Conservation (phyloP, 2,329 filamentous ascomycete species). For the Arthroderma sp. region DNA sequence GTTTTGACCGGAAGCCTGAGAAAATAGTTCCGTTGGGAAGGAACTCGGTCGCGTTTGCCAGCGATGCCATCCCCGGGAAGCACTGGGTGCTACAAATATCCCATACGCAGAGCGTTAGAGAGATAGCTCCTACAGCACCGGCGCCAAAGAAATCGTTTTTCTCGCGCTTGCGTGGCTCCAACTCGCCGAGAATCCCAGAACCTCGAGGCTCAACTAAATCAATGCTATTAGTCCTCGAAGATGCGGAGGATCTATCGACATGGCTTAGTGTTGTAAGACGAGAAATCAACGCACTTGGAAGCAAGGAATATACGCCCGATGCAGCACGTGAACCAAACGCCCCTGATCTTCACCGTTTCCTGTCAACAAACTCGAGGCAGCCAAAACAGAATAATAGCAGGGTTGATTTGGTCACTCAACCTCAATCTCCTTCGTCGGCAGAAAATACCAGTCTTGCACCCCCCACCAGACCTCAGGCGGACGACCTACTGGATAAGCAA, state of each 20-base stretch:
- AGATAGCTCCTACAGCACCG: slow-evolving; percentile 15
- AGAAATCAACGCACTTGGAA: slow-evolving; percentile 34
- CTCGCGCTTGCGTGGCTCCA: slow-evolving; percentile 27
- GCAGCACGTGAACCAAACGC: slow-evolving; percentile 4
- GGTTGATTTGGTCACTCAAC: neutral
- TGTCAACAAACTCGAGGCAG: neutral
- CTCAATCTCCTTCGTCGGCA: neutral
- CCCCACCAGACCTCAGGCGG: neutral
- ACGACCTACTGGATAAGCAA: slow-evolving; percentile 6
- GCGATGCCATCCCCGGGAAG: slow-evolving; percentile 36
- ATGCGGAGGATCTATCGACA: slow-evolving; percentile 30
- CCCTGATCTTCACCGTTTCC: slow-evolving; percentile 7
- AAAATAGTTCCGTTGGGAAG: slow-evolving; percentile 34
- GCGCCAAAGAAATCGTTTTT: slow-evolving; percentile 25
- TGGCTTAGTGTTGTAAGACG: slow-evolving; percentile 34
- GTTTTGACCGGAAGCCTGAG: slow-evolving; percentile 34
- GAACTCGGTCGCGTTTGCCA: slow-evolving; percentile 35
- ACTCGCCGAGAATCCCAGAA: slow-evolving; percentile 15
- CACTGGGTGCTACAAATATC: slow-evolving; percentile 37
- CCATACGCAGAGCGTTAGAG: slow-evolving; percentile 17
- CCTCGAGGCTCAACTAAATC: slow-evolving; percentile 23
- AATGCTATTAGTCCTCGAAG: slow-evolving; percentile 32
- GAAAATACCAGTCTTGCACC: neutral
- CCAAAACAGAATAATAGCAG: neutral
- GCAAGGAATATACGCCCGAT: slow-evolving; percentile 31